Base-by-base conservation (phyloP, 75 land plant genomes). In the Cupressus sempervirens region DNA sequence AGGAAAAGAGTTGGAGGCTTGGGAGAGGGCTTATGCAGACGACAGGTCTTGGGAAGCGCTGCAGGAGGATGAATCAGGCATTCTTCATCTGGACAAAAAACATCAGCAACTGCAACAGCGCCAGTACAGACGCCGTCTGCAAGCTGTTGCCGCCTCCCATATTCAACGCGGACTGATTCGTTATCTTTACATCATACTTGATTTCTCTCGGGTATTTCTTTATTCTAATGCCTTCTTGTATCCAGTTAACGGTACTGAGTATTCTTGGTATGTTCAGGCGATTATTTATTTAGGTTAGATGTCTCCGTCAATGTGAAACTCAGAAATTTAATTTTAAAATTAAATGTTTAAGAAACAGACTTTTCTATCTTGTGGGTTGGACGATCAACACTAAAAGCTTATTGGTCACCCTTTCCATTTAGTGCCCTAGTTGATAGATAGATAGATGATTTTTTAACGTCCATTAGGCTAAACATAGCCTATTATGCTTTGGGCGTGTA, bases 141-240 rank as follows among this genome's bases (percentile, higher is more conserved):
- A 85, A 29, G 81, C 92, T 14, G 86, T 84, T 1, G 84, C 90
- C 43, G 88, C 90, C 7, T 82, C 88, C 85, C 90, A 95, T 46
- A 96, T 98, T 77, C 99, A 96, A 90, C 94, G 94, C 77, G 99
- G 99, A 32, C 92, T 98, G 72, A 98, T 98, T 81, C 92, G 99
- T 8, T 98, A 93, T 85, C 92, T 98, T 84, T 98, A 89, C 83
- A 76, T 96, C 76, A 85, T 98, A 50, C 70, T 94, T 67, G 99
- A 98, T 82, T 88, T 96, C 87, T 98, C 99, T 41, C 88, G 91
- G 93, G 99, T 97, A 90, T 53, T 86, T 3, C 32, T 82, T 45
- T 18, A 65, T 48, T 45, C 46, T 7, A 12, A 18, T n/a, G 48
- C 26, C 79, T 16, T 36, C 38, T 38, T 7, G 26, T 76, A 23